Evolutionary conservation across 2,329 filamentous ascomycete genomes (phyloP).

Genomic region (Cryphonectria parasitica): DNA sequence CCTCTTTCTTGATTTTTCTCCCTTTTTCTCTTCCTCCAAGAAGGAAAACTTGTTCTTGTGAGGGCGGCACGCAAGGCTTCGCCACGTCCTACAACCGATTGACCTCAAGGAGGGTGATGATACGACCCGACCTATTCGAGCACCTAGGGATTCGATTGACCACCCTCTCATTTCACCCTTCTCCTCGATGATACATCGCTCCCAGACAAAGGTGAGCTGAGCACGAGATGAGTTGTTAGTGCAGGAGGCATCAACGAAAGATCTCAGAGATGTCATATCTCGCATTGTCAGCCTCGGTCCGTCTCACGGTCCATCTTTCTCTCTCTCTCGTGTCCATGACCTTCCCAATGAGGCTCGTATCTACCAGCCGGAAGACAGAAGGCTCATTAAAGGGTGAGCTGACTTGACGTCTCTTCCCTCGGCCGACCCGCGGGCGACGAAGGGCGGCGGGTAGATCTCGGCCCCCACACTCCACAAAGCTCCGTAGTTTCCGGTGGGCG

Average conservation of each 20-base stretch:
- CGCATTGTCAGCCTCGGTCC: slow-evolving; percentile 7
- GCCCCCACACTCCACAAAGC: slow-evolving; percentile 1
- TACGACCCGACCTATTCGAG: background rate
- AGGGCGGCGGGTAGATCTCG: background rate
- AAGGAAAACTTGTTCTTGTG: background rate
- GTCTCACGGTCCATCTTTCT: background rate
- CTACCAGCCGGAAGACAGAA: background rate
- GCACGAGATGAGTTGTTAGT: background rate
- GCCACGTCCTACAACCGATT: background rate
- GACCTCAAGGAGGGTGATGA: background rate
- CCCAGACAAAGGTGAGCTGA: background rate
- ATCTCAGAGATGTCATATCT: slow-evolving; percentile 6
- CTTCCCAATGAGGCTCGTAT: background rate
- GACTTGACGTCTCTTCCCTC: background rate
- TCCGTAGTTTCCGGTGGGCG: background rate
- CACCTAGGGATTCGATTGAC: background rate
- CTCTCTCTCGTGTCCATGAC: background rate
- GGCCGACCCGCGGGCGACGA: background rate
- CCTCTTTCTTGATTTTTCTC: background rate
- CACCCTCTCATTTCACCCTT: background rate
- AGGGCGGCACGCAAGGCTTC: background rate
- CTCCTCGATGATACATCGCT: background rate
- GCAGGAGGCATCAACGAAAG: background rate
- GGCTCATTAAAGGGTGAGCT: background rate
- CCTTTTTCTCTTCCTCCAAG: too few species aligned